Conservation (phyloP, 2,329 filamentous ascomycete species). For the Thelonectria discophora region DNA sequence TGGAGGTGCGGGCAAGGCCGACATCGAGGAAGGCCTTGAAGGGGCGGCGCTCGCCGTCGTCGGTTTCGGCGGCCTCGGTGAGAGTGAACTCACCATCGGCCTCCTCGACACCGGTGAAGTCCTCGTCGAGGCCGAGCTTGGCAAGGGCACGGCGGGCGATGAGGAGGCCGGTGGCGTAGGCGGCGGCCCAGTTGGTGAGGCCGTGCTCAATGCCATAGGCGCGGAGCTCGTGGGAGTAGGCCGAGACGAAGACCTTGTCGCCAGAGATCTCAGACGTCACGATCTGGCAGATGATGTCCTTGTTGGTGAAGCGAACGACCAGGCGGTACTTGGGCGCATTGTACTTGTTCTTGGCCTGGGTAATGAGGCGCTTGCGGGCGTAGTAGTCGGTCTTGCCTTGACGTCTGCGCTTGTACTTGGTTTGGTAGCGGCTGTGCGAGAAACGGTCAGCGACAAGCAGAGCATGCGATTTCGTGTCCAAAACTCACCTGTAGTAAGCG, state of each 20-base stretch:
- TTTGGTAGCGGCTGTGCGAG: conserved; percentile 91
- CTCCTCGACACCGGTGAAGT: conserved; percentile 96
- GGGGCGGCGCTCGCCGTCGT: conserved; percentile 92
- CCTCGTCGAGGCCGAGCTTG: conserved; percentile 95
- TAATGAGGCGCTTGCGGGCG: conserved; percentile 98
- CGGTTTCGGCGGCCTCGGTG: conserved; percentile 91
- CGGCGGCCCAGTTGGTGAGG: conserved; percentile 99
- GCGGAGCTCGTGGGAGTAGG: conserved; percentile 97
- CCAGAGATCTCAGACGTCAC: conserved; percentile 94
- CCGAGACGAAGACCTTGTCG: conserved; percentile 94
- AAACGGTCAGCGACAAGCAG: conserved; percentile 38
- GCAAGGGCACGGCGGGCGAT: conserved; percentile 95
- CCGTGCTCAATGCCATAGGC: conserved; percentile 98
- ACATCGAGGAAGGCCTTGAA: conserved; percentile 99
- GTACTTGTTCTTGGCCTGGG: conserved; percentile 99
- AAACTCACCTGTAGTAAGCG: conserved; percentile 94
- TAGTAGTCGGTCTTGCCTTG: conserved; percentile 99
- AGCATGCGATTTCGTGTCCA: neutral
- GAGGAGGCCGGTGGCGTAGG: conserved; percentile 96
- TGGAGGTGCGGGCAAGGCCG: conserved; percentile 95
- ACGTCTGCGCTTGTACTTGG: conserved; percentile 98
- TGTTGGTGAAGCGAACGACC: conserved; percentile 99
- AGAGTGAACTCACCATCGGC: conserved; percentile 94
- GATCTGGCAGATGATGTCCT: conserved; percentile 98
- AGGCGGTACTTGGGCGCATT: conserved; percentile 99